Base-by-base conservation (phyloP, 352 stramenopile genomes). In the Phytophthora podocarpi region DNA sequence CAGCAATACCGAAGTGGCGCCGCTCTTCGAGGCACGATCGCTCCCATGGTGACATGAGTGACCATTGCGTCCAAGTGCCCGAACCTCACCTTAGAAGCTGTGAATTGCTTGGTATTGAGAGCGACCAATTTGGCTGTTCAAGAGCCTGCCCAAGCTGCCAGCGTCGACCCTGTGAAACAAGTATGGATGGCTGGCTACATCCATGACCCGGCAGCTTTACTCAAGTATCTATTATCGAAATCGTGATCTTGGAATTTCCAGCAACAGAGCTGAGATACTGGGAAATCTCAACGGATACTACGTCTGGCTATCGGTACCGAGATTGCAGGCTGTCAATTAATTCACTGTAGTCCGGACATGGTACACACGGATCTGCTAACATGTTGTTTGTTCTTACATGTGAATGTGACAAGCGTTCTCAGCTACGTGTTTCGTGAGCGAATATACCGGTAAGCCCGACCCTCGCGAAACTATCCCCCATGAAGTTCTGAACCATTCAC, bases 251-350 rank as follows among this genome's bases (percentile, higher is more conserved):
- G 74, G 68, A 35, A 34, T 5, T 16, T 80, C 69, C 72, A 0
- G 16, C 64, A 1, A 42, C 35, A 1, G 49, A 62, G 5, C 20
- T 85, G 16, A 43, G 26, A 0, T n/a, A 55, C 4, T 76, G 62
- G 63, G 28, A 64, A 3, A 62, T 16, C 31, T 86, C n/a, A 75
- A 87, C 18, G 61, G 51, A 2, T 80, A 71, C 34, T 84, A 72
- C 63, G 62, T 12, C 32, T 77, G 0, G 50, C 66, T 1, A 55
- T 70, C 16, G 65, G 55, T 0, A 54, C 60, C 7, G 20, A 59
- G 1, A 9, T 59, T 7, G 24, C 42, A n/a, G 21, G 34, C 0
- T 35, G 52, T 13, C 52, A 18, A 24, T 35, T 37, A 5, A 47
- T 74, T 20, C 34, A 64, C 12, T 64, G 67, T 20, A 42, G 47